Evolutionary conservation across 768 basidiomycete species (phyloP).

Genomic region (Tylopilus vinaceipallidus): DNA sequence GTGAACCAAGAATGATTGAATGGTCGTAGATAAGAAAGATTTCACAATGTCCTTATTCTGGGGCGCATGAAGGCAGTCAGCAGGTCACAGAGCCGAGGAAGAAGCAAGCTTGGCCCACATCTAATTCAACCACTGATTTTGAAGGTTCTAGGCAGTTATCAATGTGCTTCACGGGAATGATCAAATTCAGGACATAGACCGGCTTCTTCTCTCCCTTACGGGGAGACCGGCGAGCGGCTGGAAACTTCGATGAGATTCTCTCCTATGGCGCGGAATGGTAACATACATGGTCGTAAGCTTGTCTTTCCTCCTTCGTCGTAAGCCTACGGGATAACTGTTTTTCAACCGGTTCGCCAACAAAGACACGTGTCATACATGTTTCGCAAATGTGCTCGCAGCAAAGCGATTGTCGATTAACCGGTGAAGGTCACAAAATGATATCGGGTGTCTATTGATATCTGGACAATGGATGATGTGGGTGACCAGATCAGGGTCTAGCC

Average conservation of each 20-base stretch:
- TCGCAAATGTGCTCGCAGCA: slow-evolving; percentile 66
- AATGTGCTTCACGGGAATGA: slow-evolving; percentile 59
- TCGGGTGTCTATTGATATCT: slow-evolving; percentile 82
- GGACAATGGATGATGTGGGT: slow-evolving; percentile 2
- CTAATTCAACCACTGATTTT: slow-evolving; percentile 64
- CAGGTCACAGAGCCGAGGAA: slow-evolving; percentile 8
- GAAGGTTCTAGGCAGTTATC: slow-evolving; percentile 83
- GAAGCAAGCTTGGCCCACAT: slow-evolving; percentile 42
- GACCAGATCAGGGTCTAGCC: not conserved
- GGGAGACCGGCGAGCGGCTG: slow-evolving; percentile 69
- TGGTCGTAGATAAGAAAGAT: slow-evolving; percentile 53
- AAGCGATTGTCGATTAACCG: slow-evolving; percentile 66
- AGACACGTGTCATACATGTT: slow-evolving; percentile 48
- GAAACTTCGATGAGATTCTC: slow-evolving; percentile 6
- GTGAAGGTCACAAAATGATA: slow-evolving; percentile 66
- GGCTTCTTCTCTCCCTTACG: slow-evolving; percentile 77
- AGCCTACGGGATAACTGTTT: slow-evolving; percentile 44
- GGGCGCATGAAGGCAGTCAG: slow-evolving; percentile 6
- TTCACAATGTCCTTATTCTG: slow-evolving; percentile 61
- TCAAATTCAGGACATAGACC: slow-evolving; percentile 79
- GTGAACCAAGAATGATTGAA: slow-evolving; percentile 61
- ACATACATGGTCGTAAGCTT: slow-evolving; percentile 24
- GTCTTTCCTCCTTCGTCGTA: slow-evolving; percentile 63
- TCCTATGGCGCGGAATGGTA: slow-evolving; percentile 9
- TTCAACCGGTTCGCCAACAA: slow-evolving; percentile 3